Base-by-base conservation (phyloP, 768 basidiomycete genomes). In the Clitopilus hobsonii region DNA sequence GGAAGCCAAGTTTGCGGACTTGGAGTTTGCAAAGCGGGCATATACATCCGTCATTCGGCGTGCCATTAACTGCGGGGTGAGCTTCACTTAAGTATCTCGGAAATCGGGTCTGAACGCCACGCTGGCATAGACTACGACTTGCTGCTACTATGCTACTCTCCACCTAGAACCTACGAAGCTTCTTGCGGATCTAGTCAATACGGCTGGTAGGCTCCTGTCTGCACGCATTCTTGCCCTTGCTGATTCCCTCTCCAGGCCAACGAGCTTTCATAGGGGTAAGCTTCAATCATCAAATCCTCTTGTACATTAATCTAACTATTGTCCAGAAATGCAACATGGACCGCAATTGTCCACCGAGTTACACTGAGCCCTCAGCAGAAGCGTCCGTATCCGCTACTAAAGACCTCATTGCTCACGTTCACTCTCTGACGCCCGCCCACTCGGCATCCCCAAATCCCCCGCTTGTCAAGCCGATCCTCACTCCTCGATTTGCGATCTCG, bases 401-500 rank as follows among this genome's bases (percentile, higher is more conserved):
- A 45, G 72, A 74, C 16, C 76, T 95, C 24, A 85, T 98, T 58
- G 55, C 74, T 0, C 72, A 95, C 71, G 86, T 97, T 63, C 81
- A 81, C 32, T 65, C 78, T 4, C 70, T 92, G 49, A 68, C 80
- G 2, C 65, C 67, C 1, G 57, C 60, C 6, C 20, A 49, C 26
- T 62, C 71, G 10, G 58, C 53, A 8, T 62, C 70, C 22, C 58
- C 69, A 20, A 58, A 62, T 23, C 64, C 66, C 55, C 77, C 83
- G 1, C 82, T 95, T 6, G 88, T 98, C 8, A 89, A 90, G 54
- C 96, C 96, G 4, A 85, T 94, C 63, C 72, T 98, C 38, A 98
- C 96, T 0, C 96, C 96, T 13, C 89, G 96, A n/a, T 98, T 98
- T 68, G 96, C 96, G 22, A 88, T 98, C 56, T 86, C 91, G 10